Percentiles rank a stretch among this genome's conserved stretches.
Conservation (phyloP, 1,284 basidiomycete genomes). For the Moniliella sp. region DNA sequence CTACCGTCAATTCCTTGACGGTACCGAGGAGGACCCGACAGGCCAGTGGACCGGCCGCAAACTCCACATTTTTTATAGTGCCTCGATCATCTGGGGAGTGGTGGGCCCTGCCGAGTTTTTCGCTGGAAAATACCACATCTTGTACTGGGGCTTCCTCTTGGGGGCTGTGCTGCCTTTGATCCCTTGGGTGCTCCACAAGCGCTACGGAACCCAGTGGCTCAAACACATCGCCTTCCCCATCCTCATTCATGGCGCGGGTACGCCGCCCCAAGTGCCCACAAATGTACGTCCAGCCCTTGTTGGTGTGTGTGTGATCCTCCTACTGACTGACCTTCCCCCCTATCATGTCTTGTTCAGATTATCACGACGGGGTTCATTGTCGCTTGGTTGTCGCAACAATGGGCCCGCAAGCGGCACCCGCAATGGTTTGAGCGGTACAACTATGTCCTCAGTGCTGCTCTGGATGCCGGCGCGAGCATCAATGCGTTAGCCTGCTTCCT, state of each 20-base stretch:
- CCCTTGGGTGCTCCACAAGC: slow-evolving; percentile 36
- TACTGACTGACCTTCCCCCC: neutral
- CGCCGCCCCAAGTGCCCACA: slow-evolving; percentile 33
- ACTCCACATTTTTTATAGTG: slow-evolving; percentile 29
- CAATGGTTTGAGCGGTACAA: slow-evolving; percentile 27
- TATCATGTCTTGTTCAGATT: slow-evolving; percentile 18
- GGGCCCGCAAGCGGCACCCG: slow-evolving; percentile 30
- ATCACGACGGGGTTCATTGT: slow-evolving; percentile 36
- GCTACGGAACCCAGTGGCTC: slow-evolving; percentile 20
- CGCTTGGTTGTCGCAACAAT: slow-evolving; percentile 34
- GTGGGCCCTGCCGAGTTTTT: slow-evolving; percentile 38
- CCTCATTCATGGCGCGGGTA: slow-evolving; percentile 36
- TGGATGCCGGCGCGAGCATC: slow-evolving; percentile 37
- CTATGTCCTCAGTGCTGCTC: slow-evolving; percentile 34
- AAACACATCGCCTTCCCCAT: slow-evolving; percentile 37
- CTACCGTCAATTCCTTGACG: slow-evolving; percentile 33
- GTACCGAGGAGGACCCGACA: slow-evolving; percentile 36
- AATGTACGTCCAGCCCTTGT: slow-evolving; percentile 15
- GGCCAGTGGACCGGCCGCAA: slow-evolving; percentile 35
- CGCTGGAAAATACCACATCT: slow-evolving; percentile 35
- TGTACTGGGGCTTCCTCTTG: slow-evolving; percentile 36
- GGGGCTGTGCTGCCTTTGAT: slow-evolving; percentile 36
- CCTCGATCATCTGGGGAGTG: slow-evolving; percentile 38
- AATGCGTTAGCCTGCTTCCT: slow-evolving; percentile 38
- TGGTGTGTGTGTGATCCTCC: neutral